A percentile compares a stretch with the other conserved stretches of the same genome.
phyloP scores from a whole-genome alignment of 768 basidiomycete species.

The Lactarius vividus region DNA sequence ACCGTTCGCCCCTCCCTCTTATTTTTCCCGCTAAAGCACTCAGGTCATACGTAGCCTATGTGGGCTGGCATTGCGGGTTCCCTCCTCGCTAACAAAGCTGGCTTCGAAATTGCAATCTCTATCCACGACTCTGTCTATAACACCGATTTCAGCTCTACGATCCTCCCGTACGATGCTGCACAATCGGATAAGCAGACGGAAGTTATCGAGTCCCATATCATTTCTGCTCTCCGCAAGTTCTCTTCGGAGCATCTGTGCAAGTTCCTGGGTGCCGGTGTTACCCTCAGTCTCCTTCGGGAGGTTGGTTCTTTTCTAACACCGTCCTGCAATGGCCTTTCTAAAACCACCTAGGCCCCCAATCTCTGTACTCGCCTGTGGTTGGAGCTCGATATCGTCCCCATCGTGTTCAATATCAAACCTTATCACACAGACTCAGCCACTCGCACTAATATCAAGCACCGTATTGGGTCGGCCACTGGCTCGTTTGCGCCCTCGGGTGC shows the following conservation, averaged over 20 bases:
- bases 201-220: constrained; percentile 60
- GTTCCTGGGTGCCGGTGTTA: constrained; percentile 81
- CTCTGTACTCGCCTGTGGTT: constrained; percentile 85
- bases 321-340: constrained; percentile 21
- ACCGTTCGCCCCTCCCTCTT: constrained; percentile 47
- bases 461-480: constrained; percentile 75
- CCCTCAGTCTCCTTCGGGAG: constrained; percentile 66
- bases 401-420: constrained; percentile 83
- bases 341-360: constrained; percentile 57
- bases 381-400: constrained; percentile 78
- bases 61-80: constrained; percentile 79
- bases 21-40: constrained; percentile 29
- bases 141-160: constrained; percentile 68
- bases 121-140: constrained; percentile 84
- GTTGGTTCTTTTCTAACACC: constrained; percentile 37
- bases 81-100: constrained; percentile 54
- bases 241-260: constrained; percentile 77
- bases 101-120: constrained; percentile 72
- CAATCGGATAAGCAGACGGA: constrained; percentile 54
- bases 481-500: constrained; percentile 75
- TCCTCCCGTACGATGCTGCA: constrained; percentile 50
- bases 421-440: constrained; percentile 79
- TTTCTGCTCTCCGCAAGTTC: constrained; percentile 68
- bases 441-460: constrained; percentile 76
- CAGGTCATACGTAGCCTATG: constrained; percentile 61